A percentile compares a stretch with the other conserved stretches of the same genome.
Conservation (phyloP, 192 early-diverging fungal genomes). For the Jimgerdemannia flammicorona region DNA sequence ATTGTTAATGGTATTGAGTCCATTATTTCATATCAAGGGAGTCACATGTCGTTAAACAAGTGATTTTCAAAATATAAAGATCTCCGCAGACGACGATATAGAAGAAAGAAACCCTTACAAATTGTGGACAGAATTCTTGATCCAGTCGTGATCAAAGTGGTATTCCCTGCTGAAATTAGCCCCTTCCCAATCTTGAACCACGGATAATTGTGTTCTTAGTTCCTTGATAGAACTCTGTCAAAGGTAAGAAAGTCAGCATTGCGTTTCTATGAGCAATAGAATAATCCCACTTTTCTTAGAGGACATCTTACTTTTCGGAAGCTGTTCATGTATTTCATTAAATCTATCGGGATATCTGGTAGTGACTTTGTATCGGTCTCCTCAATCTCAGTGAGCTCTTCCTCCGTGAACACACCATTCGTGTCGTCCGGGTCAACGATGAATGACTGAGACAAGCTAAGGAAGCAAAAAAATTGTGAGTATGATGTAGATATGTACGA, state of each 20-base stretch:
- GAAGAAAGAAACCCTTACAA: conserved; percentile 9
- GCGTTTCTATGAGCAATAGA: conserved; percentile 9
- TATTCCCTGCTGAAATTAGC: conserved; percentile 1
- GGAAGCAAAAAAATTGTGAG: conserved; percentile 8
- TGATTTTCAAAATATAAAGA: neutral
- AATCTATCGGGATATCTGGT: conserved; percentile 1
- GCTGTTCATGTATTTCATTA: conserved; percentile 8
- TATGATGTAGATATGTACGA: neutral
- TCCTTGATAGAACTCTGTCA: conserved; percentile 5
- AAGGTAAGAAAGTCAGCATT: conserved; percentile 7
- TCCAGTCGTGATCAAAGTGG: conserved; percentile 19
- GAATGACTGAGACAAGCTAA: conserved; percentile 16
- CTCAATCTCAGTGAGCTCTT: conserved; percentile 19
- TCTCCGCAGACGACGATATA: neutral
- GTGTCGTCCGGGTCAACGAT: conserved; percentile 21
- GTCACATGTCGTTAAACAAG: conserved; percentile 2
- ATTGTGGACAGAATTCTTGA: conserved; percentile 17
- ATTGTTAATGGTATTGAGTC: conserved; percentile 4
- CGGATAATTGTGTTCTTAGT: conserved; percentile 8
- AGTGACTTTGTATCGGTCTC: conserved; percentile 5
- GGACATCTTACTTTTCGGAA: conserved; percentile 14
- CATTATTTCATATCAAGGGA: conserved; percentile 7
- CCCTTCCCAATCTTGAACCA: conserved; percentile 9
- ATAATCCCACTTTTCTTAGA: conserved; percentile 9
- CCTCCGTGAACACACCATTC: conserved; percentile 16